Evolutionary conservation across 352 stramenopile genomes (phyloP), one percentile per base, ranked within the genome.

Genomic region (Globisporangium mamillatum): DNA sequence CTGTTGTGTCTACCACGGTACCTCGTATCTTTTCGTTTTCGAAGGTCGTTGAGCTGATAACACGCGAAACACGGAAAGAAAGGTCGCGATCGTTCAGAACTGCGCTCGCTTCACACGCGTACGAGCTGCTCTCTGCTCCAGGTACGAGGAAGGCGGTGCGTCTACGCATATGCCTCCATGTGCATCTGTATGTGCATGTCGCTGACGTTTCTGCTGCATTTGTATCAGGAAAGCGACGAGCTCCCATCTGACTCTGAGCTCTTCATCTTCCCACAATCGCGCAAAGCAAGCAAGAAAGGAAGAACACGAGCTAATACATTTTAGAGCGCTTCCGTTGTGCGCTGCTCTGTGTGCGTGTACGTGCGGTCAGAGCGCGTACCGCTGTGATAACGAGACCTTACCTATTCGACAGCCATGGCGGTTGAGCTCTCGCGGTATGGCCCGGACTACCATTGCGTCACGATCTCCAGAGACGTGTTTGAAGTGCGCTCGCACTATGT

Each of bases 401-500:
- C n/a, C 36, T 5, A 12, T 34, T 22, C 4, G 24, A 48, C 27
- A 16, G 25, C 36, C 44, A 90, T 90, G 86, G 83, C 84, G 60
- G 64, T 85, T 63, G 84, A 91, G 68, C 84, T 74, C 12, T 94
- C 86, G 57, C 84, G 86, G 50, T 94, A 86, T 64, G 86, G 86
- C 7, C 86, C 86, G 18, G 80, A 92, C 57, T 94, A 84, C 73
- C 87, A 94, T 75, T 90, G 87, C 75, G 78, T 94, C 64, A 92
- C 84, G 12, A 76, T 94, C 61, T 93, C 87, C 1, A 76, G 87
- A 56, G 85, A 94, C 68, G 74, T 93, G 7, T 95, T 95, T 58
- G 84, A 95, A 77, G 84, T 95, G 32, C 84, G 82, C 32, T 92
- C 86, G 41, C 82, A 92, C 66, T 95, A 95, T 62, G 76, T 86